These are phyloP conservation scores for Daldinia bambusicola DNA, from an alignment of 495 filamentous ascomycete genomes.

Conservation along the genomic window DNA sequence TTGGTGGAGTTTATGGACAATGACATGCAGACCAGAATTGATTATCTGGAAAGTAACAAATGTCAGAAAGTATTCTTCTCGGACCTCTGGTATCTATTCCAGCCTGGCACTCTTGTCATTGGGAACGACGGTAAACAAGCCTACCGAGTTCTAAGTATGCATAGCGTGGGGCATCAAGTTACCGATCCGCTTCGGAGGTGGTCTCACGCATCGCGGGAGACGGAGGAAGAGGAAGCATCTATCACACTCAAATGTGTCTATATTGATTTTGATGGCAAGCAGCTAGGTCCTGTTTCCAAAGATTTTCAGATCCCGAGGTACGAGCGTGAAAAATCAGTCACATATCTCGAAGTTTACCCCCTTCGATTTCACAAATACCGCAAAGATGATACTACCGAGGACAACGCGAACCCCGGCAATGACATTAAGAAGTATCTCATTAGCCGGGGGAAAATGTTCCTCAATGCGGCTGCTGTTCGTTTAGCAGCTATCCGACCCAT, in stretches of 20 bases:
- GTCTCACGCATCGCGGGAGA: no score
- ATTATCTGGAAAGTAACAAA: neutral
- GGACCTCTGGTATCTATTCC: neutral
- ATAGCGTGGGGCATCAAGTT: neutral
- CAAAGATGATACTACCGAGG: no score
- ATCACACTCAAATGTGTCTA: neutral
- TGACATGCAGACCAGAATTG: neutral
- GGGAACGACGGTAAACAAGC: neutral
- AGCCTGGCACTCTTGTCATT: neutral
- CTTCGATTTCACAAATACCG: neutral
- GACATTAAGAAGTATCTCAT: neutral
- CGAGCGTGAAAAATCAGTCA: neutral
- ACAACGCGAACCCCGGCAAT: neutral
- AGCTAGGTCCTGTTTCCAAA: neutral
- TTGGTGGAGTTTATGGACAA: neutral
- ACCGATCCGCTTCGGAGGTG: neutral
- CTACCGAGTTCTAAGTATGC: neutral
- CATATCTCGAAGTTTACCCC: neutral
- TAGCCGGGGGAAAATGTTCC: neutral
- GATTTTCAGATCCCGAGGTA: neutral
- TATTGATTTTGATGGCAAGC: neutral
- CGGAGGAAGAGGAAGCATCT: neutral
- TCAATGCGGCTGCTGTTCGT: neutral
- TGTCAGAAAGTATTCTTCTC: neutral
- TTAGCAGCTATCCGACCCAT: neutral